Conservation (phyloP, 352 stramenopile species). For the Globisporangium acanthophoron region DNA sequence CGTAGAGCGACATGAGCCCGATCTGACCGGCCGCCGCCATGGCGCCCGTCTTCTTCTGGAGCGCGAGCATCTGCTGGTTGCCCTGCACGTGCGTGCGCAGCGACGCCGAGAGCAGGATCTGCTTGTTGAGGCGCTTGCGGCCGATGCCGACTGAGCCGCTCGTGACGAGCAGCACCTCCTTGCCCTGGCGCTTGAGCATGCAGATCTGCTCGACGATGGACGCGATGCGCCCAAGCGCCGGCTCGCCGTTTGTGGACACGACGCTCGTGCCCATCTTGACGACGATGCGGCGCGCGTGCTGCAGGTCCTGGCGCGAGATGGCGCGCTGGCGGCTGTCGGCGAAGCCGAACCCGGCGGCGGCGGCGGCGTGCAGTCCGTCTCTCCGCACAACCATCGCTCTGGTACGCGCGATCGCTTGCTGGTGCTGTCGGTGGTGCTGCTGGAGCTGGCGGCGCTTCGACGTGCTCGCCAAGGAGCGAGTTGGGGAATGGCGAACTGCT, state of each 20-base stretch:
- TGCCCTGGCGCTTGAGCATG: slow-evolving; percentile 89
- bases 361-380: slow-evolving; percentile 45
- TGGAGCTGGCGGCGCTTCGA: not conserved
- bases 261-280: slow-evolving; percentile 96
- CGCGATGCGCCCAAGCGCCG: slow-evolving; percentile 86
- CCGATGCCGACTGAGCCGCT: slow-evolving; percentile 93
- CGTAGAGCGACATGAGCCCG: slow-evolving; percentile 97
- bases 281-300: slow-evolving; percentile 86
- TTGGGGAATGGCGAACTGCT: not conserved
- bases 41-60: slow-evolving; percentile 84
- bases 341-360: slow-evolving; percentile 13
- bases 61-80: slow-evolving; percentile 86
- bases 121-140: slow-evolving; percentile 91
- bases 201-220: slow-evolving; percentile 93
- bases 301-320: slow-evolving; percentile 64
- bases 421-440: too few relatives aligned
- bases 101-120: slow-evolving; percentile 86
- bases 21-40: slow-evolving; percentile 94
- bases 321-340: slow-evolving; percentile 21
- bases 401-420: not conserved
- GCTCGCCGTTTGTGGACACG: slow-evolving; percentile 91
- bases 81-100: slow-evolving; percentile 84
- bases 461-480: not conserved
- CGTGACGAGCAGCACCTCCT: slow-evolving; percentile 87
- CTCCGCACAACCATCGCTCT: slow-evolving; percentile 33